A percentile compares a stretch with the other conserved stretches of the same genome.
Conservation (phyloP, 306 rosid genomes). For the Cucurbita moschata region DNA sequence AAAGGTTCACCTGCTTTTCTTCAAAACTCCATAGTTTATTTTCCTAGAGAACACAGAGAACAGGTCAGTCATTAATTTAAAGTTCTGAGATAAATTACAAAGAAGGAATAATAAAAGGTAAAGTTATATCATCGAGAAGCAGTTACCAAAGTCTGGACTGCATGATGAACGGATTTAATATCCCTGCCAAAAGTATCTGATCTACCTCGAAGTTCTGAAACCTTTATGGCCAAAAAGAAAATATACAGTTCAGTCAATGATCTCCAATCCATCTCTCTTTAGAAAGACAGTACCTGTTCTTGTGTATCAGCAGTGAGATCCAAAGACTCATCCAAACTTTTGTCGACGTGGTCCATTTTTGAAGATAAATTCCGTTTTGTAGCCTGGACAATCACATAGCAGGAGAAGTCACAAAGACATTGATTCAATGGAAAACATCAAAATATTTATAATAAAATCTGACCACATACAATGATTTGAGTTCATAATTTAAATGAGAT, state of each 20-base stretch:
- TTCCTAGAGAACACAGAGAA: slow-evolving; percentile 33
- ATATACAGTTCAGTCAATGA: neutral
- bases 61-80: slow-evolving; percentile 12
- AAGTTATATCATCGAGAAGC: neutral
- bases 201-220: slow-evolving; percentile 30
- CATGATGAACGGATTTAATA: slow-evolving; percentile 32
- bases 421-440: neutral
- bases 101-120: neutral
- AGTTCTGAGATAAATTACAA: neutral
- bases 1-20: slow-evolving; percentile 58
- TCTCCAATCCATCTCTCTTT: neutral
- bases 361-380: slow-evolving; percentile 44
- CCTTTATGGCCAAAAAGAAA: slow-evolving; percentile 21
- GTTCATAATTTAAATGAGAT: neutral
- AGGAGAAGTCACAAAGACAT: neutral
- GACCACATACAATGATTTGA: neutral
- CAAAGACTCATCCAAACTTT: slow-evolving; percentile 38
- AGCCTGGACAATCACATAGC: slow-evolving; percentile 32
- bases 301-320: slow-evolving; percentile 27
- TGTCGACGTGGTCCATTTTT: slow-evolving; percentile 44
- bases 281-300: slow-evolving; percentile 29
- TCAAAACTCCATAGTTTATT: slow-evolving; percentile 51
- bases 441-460: neutral
- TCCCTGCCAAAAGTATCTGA: slow-evolving; percentile 29
- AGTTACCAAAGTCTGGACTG: slow-evolving; percentile 49